A percentile compares a stretch with the other conserved stretches of the same genome.
Evolutionary conservation across 768 basidiomycete species (phyloP).

Genomic region (Clavulina sp.): DNA sequence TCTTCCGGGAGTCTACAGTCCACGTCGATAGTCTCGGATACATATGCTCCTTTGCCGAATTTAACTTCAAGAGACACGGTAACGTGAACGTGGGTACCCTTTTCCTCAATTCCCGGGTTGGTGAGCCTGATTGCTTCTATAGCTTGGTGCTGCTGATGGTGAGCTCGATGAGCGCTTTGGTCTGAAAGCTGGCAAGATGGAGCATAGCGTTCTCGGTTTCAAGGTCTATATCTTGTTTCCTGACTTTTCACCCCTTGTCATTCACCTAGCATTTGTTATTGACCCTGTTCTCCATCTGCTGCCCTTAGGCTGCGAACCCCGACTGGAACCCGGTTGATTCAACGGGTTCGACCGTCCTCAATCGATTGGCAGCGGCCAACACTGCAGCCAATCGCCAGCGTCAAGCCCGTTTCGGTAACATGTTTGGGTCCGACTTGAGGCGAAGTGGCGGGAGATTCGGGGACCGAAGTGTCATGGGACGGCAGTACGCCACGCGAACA

Average conservation of each 20-base stretch:
- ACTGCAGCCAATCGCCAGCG: not conserved
- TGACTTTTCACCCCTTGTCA: not conserved
- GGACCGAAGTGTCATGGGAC: too few species aligned
- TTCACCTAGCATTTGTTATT: not conserved
- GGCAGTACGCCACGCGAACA: not conserved
- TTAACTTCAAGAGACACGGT: conserved; percentile 90
- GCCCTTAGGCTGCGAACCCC: conserved; percentile 64
- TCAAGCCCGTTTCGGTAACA: not conserved
- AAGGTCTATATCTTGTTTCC: conserved; percentile 30
- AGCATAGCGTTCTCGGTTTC: conserved; percentile 92
- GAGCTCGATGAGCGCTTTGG: conserved; percentile 56
- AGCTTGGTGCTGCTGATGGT: conserved; percentile 74
- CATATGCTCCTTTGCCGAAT: conserved; percentile 95
- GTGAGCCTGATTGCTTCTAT: not conserved
- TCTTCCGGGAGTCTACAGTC: conserved; percentile 95
- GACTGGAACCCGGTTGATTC: conserved; percentile 91
- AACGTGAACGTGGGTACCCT: conserved; percentile 53
- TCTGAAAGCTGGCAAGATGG: conserved; percentile 94
- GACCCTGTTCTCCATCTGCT: not conserved
- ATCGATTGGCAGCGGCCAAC: conserved; percentile 31
- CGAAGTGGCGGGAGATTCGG: not conserved
- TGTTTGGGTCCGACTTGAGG: not conserved
- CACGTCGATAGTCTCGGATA: conserved; percentile 94
- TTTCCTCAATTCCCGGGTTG: not conserved
- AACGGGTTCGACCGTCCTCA: conserved; percentile 77